Base-by-base conservation (phyloP, 345 rosid genomes). In the Linum trigynum region DNA sequence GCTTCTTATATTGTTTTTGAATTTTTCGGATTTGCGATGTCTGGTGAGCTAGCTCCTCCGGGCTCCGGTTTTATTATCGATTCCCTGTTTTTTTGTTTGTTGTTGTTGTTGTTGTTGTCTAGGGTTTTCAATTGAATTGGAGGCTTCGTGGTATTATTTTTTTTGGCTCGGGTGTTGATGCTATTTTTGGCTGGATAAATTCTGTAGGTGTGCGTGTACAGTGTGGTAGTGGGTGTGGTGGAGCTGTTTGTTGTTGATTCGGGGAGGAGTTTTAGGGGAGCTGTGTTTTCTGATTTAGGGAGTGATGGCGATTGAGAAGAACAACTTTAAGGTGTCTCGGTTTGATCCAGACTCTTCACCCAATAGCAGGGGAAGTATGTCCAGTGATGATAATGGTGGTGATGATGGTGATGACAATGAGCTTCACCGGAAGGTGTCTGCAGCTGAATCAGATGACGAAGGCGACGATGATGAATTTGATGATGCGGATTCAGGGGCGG, bases 301-400 rank as follows among this genome's bases (percentile, higher is more conserved):
- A 39, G 43, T 40, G 62, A 92, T 95, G 99, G 96, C 99, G 68
- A 91, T 91, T 76, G 97, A 95, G 89, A 95, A 95, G 91, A 89
- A 86, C 70, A 80, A 72, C 77, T 87, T 84, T 70, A 91, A 81
- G 80, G 83, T 78, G 53, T 82, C 92, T 39, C 81, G 89, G 82
- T 85, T 90, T 67, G 95, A 85, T 78, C 76, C 92, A 67, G 91
- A 88, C 72, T 78, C 84, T 77, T 94, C 95, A 5, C 95, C 89
- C 9, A 83, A 75, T 63, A 90, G 96, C 79, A 73, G 83, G 74
- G 96, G 84, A 65, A 78, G 76, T 57, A 72, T 81, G 85, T 84
- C 95, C 5, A 84, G 86, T 75, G 95, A 88, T 60, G 32, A 23
- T 23, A 23, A 23, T 23, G 32, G 32, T 23, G 32, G 32, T 23